phyloP scores from a whole-genome alignment of 2,329 filamentous ascomycete genomes.

The Scedosporium boydii region DNA sequence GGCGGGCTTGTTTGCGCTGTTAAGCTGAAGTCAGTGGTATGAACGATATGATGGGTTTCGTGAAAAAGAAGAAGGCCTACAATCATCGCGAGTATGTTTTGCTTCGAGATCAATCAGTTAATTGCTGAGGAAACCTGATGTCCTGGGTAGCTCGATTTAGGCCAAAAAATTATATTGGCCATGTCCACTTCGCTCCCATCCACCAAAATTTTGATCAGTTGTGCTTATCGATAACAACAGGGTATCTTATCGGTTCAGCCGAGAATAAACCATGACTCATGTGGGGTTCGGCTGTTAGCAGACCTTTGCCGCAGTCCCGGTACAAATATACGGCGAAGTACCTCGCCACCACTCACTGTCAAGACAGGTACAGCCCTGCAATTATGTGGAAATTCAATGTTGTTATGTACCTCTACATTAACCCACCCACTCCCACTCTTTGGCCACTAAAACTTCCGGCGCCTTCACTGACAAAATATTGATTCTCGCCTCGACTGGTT shows the following conservation, averaged over 20 bases:
- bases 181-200: not conserved
- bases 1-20: constrained; percentile 31
- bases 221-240: constrained; percentile 7
- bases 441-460: not conserved
- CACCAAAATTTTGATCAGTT: not conserved
- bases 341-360: too few relatives aligned
- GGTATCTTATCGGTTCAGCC: constrained; percentile 2
- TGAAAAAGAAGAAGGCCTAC: too few relatives aligned
- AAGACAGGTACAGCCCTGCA: too few relatives aligned
- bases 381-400: not conserved
- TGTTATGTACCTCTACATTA: not conserved
- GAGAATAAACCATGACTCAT: not conserved
- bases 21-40: constrained; percentile 11
- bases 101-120: too few relatives aligned
- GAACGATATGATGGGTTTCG: too few relatives aligned
- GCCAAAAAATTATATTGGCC: too few relatives aligned
- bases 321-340: too few relatives aligned
- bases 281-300: not conserved
- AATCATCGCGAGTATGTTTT: too few relatives aligned
- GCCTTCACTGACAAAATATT: not conserved
- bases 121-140: too few relatives aligned
- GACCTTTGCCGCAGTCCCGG: not conserved
- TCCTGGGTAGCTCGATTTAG: too few relatives aligned
- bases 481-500: not conserved
- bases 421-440: not conserved